Conservation (phyloP, 306 rosid genomes). For the Castanea sativa region DNA sequence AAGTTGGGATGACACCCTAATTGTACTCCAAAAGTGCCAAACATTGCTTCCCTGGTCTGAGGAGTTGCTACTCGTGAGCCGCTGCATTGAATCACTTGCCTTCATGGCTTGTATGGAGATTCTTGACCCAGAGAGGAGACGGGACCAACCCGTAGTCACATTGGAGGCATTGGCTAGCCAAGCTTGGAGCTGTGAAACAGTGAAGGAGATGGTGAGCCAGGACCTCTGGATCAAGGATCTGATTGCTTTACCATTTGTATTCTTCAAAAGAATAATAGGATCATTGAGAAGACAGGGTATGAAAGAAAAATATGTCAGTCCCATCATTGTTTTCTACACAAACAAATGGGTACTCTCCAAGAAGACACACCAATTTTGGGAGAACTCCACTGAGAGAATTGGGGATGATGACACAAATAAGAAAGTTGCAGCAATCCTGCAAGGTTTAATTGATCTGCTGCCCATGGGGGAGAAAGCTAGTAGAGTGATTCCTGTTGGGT, state of each 20-base stretch:
- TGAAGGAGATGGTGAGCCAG: slow-evolving; percentile 47
- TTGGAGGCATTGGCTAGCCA: slow-evolving; percentile 53
- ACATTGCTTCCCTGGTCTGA: slow-evolving; percentile 80
- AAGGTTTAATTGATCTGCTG: slow-evolving; percentile 75
- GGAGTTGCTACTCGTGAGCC: slow-evolving; percentile 67
- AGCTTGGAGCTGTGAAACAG: slow-evolving; percentile 57
- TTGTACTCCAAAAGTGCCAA: slow-evolving; percentile 77
- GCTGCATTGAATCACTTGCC: slow-evolving; percentile 85
- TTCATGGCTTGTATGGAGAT: slow-evolving; percentile 99
- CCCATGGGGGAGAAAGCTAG: slow-evolving; percentile 53
- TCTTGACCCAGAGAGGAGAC: slow-evolving; percentile 70
- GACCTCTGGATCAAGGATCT: slow-evolving; percentile 90
- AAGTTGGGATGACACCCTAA: slow-evolving; percentile 87
- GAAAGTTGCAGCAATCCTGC: slow-evolving; percentile 44
- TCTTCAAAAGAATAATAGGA: slow-evolving; percentile 69
- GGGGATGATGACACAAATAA: slow-evolving; percentile 31
- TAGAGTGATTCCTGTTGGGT: slow-evolving; percentile 67
- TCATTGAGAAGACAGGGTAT: slow-evolving; percentile 89
- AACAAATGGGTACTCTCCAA: slow-evolving; percentile 70
- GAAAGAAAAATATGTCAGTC: slow-evolving; percentile 76
- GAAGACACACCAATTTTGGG: slow-evolving; percentile 49
- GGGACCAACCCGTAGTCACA: slow-evolving; percentile 63
- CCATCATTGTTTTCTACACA: slow-evolving; percentile 73
- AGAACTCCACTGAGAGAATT: slow-evolving; percentile 35
- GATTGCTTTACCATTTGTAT: slow-evolving; percentile 66